Base-by-base conservation (phyloP, 106 monocot genomes). In the Iris macrosiphon region DNA sequence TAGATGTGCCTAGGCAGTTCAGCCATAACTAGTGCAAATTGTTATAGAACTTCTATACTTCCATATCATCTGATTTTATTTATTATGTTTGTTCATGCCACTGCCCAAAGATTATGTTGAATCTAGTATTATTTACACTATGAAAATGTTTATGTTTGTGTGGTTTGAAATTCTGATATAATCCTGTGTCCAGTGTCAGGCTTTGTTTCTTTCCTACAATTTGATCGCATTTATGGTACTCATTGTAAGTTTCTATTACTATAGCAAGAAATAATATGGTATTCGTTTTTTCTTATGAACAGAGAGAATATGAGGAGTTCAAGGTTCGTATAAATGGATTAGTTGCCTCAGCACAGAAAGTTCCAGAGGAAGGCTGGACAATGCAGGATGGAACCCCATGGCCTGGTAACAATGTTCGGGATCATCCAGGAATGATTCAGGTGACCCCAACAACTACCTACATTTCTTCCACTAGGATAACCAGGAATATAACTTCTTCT, bases 341-440 rank as follows among this genome's bases (percentile, higher is more conserved):
- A 46, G 83, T 83, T 27, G 58, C 51, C 2, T 52, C 19, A 26
- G 66, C 83, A 27, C 78, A 70, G 15, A 83, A 71, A 62, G 70
- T 63, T 78, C 83, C 83, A 37, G 63, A 64, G 46, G 76, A 70
- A 33, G 76, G 76, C 5, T 76, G 76, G 76, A 41, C 59, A 58
- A 70, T 76, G 76, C 76, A 70, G 39, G 64, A 76, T 60, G 76
- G 76, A 16, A 70, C 70, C 39, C 69, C 62, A 33, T 83, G 83
- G 83, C 83, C 78, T 44, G 83, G 83, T 33, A 83, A 83, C 45
- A 74, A 70, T 54, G 62, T 78, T 11, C 64, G 77, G 10, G 83
- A 83, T 34, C 83, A 83, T 78, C 78, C 83, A 16, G 83, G 70
- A 38, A 83, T 83, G 83, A 71, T 83, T 45, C 83, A 83, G 83